These are phyloP conservation scores for Cryphonectria radicalis DNA, from an alignment of 2,329 filamentous ascomycete species.

Conservation along the genomic window DNA sequence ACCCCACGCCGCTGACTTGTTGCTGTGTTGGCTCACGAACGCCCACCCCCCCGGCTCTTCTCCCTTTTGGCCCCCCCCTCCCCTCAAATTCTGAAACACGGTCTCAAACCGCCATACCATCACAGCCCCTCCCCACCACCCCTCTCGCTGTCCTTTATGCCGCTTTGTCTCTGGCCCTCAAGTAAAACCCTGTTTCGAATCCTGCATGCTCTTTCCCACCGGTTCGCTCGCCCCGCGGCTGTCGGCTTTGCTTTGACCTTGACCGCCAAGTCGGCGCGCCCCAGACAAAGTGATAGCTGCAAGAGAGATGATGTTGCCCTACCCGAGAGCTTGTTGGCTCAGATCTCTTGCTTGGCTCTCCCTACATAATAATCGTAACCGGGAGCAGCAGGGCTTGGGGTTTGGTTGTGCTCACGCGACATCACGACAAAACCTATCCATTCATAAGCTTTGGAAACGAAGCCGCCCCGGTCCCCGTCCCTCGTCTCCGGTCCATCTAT, in stretches of 20 bases:
- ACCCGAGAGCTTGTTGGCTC: not conserved
- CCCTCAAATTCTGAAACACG: slow-evolving; percentile 6
- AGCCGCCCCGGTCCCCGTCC: too few relatives aligned
- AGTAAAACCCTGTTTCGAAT: slow-evolving; percentile 1
- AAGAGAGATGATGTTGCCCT: not conserved
- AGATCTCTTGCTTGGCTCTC: not conserved
- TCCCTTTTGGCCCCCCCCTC: not conserved
- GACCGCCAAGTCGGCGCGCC: not conserved
- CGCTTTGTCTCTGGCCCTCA: not conserved
- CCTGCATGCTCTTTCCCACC: not conserved
- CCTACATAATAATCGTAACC: not conserved
- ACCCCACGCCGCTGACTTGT: not conserved
- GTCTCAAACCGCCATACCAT: slow-evolving; percentile 10
- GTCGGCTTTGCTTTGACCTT: not conserved
- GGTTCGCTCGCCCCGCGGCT: not conserved
- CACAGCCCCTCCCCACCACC: not conserved
- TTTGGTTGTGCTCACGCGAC: not conserved
- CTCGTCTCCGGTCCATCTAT: not conserved
- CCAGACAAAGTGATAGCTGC: slow-evolving; percentile 1
- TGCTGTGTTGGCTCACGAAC: not conserved
- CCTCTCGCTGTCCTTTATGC: slow-evolving; percentile 8
- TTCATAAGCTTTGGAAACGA: not conserved
- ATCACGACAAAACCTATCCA: not conserved
- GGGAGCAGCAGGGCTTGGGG: not conserved
- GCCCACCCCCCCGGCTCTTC: not conserved